These are phyloP conservation scores for Talaromyces proteolyticus DNA, from an alignment of 495 filamentous ascomycete genomes.

Conservation along the genomic window DNA sequence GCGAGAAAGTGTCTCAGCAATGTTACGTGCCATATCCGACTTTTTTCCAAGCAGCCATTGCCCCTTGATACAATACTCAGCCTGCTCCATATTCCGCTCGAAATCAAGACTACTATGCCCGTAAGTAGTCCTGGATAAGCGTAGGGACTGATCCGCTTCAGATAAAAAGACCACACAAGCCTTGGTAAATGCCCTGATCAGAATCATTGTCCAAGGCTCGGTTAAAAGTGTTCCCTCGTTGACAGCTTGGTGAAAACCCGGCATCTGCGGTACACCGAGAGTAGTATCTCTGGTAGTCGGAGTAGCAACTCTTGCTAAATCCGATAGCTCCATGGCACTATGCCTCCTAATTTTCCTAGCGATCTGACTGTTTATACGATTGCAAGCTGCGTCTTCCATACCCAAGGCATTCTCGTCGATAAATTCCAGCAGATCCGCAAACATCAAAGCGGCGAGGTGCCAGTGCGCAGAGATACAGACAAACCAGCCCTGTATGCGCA, in stretches of 20 bases:
- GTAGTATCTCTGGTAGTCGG: background rate
- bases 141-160: conserved; percentile 4
- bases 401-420: conserved; percentile 19
- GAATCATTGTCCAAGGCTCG: conserved; percentile 34
- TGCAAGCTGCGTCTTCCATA: conserved; percentile 5
- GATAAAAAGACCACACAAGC: conserved; percentile 20
- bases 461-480: conserved; percentile 31
- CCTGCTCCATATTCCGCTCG: conserved; percentile 7
- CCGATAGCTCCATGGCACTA: conserved; percentile 5
- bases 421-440: conserved; percentile 29
- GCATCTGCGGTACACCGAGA: conserved; percentile 1
- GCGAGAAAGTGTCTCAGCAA: too few species aligned
- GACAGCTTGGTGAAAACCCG: conserved; percentile 8
- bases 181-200: conserved; percentile 33
- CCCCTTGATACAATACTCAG: conserved; percentile 24
- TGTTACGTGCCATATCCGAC: conserved; percentile 38
- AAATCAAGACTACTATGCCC: background rate
- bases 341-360: conserved; percentile 3
- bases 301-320: conserved; percentile 4
- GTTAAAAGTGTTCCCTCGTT: conserved; percentile 25
- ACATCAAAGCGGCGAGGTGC: conserved; percentile 29
- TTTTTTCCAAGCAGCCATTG: conserved; percentile 31
- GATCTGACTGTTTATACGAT: conserved; percentile 1
- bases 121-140: too few species aligned
- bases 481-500: conserved; percentile 32